These are phyloP conservation scores for Balakata baccata DNA, from an alignment of 345 rosid genomes.

Conservation along the genomic window DNA sequence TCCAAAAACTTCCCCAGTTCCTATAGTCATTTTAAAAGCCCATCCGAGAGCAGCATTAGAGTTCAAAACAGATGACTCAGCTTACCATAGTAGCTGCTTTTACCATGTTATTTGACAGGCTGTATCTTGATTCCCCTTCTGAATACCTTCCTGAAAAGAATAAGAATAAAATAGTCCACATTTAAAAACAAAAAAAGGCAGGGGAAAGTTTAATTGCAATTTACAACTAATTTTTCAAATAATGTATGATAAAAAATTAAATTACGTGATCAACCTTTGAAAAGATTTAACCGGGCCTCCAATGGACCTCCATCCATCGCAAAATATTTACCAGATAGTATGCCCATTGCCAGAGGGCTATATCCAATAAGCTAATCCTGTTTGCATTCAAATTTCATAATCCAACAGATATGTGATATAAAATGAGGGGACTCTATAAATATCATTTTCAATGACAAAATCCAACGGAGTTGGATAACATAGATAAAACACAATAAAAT, in stretches of 20 bases:
- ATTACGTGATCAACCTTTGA: slow-evolving; percentile 34
- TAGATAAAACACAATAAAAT: background rate
- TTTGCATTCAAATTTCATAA: slow-evolving; percentile 4
- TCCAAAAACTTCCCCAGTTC: background rate
- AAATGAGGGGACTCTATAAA: background rate
- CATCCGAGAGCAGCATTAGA: background rate
- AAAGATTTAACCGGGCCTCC: slow-evolving; percentile 56
- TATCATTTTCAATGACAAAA: slow-evolving; percentile 3
- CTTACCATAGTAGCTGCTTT: slow-evolving; percentile 41
- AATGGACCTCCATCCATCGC: slow-evolving; percentile 41
- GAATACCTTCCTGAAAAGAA: slow-evolving; percentile 43
- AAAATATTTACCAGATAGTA: slow-evolving; percentile 64
- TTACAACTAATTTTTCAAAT: background rate
- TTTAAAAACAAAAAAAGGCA: slow-evolving; percentile 9
- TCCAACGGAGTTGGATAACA: background rate
- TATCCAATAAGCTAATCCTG: slow-evolving; percentile 55
- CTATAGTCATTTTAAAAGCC: background rate
- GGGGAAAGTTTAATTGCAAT: background rate
- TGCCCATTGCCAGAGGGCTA: slow-evolving; percentile 67
- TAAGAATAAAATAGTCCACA: background rate
- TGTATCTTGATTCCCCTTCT: slow-evolving; percentile 61
- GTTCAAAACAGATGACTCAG: slow-evolving; percentile 1
- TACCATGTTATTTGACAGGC: slow-evolving; percentile 28
- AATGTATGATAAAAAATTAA: background rate
- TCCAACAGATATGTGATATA: slow-evolving; percentile 5